Conservation (phyloP, 345 rosid species). For the Nephelium lappaceum region DNA sequence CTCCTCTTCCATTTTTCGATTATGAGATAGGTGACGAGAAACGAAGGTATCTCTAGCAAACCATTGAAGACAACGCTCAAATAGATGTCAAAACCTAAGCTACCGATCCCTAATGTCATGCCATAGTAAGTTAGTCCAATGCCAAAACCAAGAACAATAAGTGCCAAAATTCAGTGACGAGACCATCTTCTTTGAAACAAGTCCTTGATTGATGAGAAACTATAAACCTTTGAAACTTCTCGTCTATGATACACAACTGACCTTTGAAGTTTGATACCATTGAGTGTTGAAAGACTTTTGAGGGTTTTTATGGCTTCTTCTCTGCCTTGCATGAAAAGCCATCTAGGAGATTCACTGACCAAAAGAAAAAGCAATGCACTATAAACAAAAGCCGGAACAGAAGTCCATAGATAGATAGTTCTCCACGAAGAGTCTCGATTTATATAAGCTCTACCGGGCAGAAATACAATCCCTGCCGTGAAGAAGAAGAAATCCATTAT, state of each 20-base stretch:
- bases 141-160: slow-evolving; percentile 44
- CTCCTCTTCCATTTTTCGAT: slow-evolving; percentile 40
- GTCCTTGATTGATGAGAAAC: slow-evolving; percentile 23
- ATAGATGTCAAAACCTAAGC: slow-evolving; percentile 36
- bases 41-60: slow-evolving; percentile 44
- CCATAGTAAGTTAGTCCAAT: slow-evolving; percentile 52
- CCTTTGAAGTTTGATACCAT: not conserved
- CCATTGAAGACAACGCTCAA: slow-evolving; percentile 48
- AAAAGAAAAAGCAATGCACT: slow-evolving; percentile 32
- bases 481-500: slow-evolving; percentile 50
- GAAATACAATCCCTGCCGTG: slow-evolving; percentile 51
- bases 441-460: slow-evolving; percentile 39
- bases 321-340: slow-evolving; percentile 56
- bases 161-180: slow-evolving; percentile 12
- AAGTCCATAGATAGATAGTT: slow-evolving; percentile 44
- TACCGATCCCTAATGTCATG: slow-evolving; percentile 47
- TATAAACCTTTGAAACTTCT: not conserved
- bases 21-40: slow-evolving; percentile 31
- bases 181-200: slow-evolving; percentile 32
- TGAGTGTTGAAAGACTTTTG: slow-evolving; percentile 16
- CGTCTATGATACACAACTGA: not conserved
- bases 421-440: slow-evolving; percentile 38
- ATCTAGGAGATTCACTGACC: slow-evolving; percentile 57
- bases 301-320: slow-evolving; percentile 40
- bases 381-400: slow-evolving; percentile 39